Percentiles rank a stretch among this genome's conserved stretches.
Evolutionary conservation across 768 basidiomycete genomes (phyloP).

Genomic region (Lactarius quietus): DNA sequence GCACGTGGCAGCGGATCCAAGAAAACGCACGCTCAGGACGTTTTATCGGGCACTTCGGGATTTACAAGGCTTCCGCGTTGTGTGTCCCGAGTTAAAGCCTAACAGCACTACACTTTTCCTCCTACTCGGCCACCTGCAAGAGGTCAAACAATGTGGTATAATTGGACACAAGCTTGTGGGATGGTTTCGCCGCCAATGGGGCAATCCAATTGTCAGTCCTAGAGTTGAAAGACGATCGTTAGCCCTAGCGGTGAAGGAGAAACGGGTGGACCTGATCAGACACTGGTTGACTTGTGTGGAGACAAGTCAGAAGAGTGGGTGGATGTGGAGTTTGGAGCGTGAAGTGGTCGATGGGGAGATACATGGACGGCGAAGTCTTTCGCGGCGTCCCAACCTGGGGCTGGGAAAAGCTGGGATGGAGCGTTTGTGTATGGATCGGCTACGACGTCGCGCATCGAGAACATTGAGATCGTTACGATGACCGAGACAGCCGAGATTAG

Average conservation of each 20-base stretch:
- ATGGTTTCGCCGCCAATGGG: conserved; percentile 54
- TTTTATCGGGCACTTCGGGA: conserved; percentile 16
- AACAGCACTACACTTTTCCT: conserved; percentile 57
- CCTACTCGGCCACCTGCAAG: conserved; percentile 50
- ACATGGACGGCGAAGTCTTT: background rate
- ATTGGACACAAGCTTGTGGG: conserved; percentile 45
- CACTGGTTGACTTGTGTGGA: conserved; percentile 10
- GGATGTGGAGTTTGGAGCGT: conserved; percentile 16
- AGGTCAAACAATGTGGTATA: conserved; percentile 50
- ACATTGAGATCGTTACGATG: background rate
- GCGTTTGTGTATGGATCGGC: background rate
- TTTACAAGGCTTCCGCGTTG: conserved; percentile 33
- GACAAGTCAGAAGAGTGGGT: conserved; percentile 9
- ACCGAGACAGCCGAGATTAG: conserved; percentile 13
- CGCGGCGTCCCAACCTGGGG: conserved; percentile 2
- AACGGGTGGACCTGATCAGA: conserved; percentile 48
- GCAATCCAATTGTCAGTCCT: conserved; percentile 49
- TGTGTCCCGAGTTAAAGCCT: conserved; percentile 49
- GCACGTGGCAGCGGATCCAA: conserved; percentile 17
- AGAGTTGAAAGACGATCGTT: conserved; percentile 58
- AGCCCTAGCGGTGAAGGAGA: conserved; percentile 60
- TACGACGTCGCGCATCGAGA: conserved; percentile 15
- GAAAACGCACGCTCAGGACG: background rate
- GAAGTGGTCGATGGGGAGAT: conserved; percentile 18
- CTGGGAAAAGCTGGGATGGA: conserved; percentile 11